These are phyloP conservation scores for Starmerella roubikii DNA, from an alignment of 805 yeast genomes.

Conservation along the genomic window DNA sequence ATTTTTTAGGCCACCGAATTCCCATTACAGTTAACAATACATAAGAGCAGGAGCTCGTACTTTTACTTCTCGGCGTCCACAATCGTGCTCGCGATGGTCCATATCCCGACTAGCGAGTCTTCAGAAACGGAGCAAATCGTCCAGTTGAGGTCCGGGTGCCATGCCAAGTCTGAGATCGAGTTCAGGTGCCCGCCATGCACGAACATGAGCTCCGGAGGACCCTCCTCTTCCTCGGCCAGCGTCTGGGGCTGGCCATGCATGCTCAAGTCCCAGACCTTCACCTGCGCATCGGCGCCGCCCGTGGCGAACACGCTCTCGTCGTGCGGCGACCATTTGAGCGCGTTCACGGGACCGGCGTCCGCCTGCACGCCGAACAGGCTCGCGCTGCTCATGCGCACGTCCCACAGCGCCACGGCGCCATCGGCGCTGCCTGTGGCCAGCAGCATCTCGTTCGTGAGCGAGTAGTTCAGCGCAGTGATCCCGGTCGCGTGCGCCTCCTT, in stretches of 20 bases:
- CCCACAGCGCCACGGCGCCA: constrained; percentile 60
- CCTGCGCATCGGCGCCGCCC: constrained; percentile 52
- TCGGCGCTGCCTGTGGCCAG: constrained; percentile 72
- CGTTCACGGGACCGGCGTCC: constrained; percentile 43
- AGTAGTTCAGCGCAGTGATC: constrained; percentile 59
- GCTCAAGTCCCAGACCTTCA: constrained; percentile 60
- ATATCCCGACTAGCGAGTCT: constrained; percentile 60
- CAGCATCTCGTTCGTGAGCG: constrained; percentile 38
- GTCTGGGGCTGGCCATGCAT: constrained; percentile 38
- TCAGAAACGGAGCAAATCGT: constrained; percentile 58
- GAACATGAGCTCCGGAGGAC: constrained; percentile 65
- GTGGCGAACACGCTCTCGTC: constrained; percentile 44
- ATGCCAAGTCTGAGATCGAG: constrained; percentile 49
- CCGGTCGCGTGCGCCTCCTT: constrained; percentile 43
- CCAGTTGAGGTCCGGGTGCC: constrained; percentile 49
- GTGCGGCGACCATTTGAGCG: constrained; percentile 40
- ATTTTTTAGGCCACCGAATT: too few species aligned
- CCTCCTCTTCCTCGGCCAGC: constrained; percentile 41
- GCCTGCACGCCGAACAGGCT: constrained; percentile 58
- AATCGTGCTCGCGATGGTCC: constrained; percentile 48
- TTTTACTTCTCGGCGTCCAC: constrained; percentile 19
- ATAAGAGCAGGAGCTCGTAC: too few species aligned
- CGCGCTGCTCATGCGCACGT: constrained; percentile 44
- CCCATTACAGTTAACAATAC: too few species aligned
- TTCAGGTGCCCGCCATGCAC: constrained; percentile 82